Percentiles rank a stretch among this genome's conserved stretches.
Conservation (phyloP, 2,329 filamentous ascomycete genomes). For the Pseudogymnoascus sp. region DNA sequence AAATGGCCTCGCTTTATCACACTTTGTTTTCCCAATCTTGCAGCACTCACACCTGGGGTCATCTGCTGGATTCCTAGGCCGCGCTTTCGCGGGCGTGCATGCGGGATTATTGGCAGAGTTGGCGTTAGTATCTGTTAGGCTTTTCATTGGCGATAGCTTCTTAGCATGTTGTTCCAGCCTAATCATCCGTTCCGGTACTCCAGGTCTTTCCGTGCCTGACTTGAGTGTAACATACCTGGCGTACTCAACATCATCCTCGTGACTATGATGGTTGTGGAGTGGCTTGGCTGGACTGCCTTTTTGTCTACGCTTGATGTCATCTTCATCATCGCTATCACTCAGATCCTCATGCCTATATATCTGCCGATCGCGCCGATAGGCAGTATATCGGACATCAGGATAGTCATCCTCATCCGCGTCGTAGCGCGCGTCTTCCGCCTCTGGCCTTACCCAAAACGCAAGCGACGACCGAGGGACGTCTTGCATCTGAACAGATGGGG, state of each 20-base stretch:
- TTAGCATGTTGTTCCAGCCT: neutral
- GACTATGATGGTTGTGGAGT: neutral
- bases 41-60: conserved; percentile 2
- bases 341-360: conserved; percentile 72
- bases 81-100: neutral
- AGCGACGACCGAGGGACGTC: conserved; percentile 62
- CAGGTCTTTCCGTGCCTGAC: neutral
- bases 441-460: conserved; percentile 52
- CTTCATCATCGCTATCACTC: conserved; percentile 85
- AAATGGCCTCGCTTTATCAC: neutral
- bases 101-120: neutral
- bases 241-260: neutral
- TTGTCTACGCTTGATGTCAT: conserved; percentile 43
- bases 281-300: neutral
- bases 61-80: neutral
- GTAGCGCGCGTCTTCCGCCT: conserved; percentile 58
- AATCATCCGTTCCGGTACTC: neutral
- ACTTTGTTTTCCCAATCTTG: neutral
- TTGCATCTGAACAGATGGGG: conserved; percentile 86
- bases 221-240: neutral
- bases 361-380: conserved; percentile 74
- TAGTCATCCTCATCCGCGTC: conserved; percentile 78
- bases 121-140: neutral
- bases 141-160: neutral
- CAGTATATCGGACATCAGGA: conserved; percentile 73